Percentiles rank a stretch among this genome's conserved stretches.
Evolutionary conservation across 495 filamentous ascomycete genomes (phyloP).

Genomic region (Penicillium lagena): DNA sequence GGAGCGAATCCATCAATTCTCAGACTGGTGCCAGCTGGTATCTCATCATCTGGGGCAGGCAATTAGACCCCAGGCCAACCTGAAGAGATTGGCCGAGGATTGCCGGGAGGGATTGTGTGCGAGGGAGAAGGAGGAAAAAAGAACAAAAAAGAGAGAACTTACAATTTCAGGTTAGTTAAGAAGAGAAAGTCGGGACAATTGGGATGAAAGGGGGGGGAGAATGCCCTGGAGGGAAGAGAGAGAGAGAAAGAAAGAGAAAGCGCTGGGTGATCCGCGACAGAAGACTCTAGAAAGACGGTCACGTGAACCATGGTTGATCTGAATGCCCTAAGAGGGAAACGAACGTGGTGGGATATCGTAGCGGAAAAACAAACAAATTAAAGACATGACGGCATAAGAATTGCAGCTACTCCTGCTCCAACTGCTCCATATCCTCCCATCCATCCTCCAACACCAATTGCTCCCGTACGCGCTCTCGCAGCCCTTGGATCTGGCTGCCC

Average conservation of each 20-base stretch:
- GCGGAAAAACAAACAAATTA: constrained; percentile 8
- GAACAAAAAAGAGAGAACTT: constrained; percentile 5
- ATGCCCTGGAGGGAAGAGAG: constrained; percentile 2
- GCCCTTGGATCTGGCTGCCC: constrained; percentile 50
- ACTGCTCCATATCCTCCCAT: constrained; percentile 60
- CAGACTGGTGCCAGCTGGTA: constrained; percentile 47
- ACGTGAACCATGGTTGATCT: constrained; percentile 17
- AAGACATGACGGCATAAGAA: not conserved
- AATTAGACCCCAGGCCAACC: not conserved
- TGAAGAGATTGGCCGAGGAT: no score
- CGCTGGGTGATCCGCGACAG: constrained; percentile 23
- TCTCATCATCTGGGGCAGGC: constrained; percentile 37
- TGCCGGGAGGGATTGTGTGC: no score
- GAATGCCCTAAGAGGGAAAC: constrained; percentile 1
- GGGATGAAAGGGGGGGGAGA: constrained; percentile 2
- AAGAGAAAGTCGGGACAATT: constrained; percentile 1
- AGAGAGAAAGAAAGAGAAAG: constrained; percentile 3
- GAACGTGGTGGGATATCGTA: constrained; percentile 14
- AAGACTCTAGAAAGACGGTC: constrained; percentile 41
- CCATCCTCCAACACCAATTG: constrained; percentile 62
- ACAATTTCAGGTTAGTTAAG: constrained; percentile 7
- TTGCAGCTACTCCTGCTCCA: constrained; percentile 27
- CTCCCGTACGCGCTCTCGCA: constrained; percentile 52
- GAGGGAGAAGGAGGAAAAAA: constrained; percentile 1
- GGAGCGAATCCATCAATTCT: constrained; percentile 24